Evolutionary conservation across 345 rosid genomes (phyloP).

Genomic region (Mangifera indica): DNA sequence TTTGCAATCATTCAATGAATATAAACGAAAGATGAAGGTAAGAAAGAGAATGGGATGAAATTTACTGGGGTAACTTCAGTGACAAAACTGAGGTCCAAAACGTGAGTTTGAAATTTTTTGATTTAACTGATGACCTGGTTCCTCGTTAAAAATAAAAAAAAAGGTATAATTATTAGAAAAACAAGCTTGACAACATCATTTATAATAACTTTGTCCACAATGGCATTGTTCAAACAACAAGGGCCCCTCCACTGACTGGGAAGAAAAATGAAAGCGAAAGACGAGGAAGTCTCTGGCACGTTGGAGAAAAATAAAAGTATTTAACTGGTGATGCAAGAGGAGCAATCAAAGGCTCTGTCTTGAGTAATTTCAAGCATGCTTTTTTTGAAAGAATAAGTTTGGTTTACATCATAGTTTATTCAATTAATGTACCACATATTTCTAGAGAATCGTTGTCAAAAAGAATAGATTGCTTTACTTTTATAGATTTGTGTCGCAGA

Average conservation of each 20-base stretch:
- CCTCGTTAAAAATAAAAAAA: no score
- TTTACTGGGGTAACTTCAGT: no score
- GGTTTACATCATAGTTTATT: neutral
- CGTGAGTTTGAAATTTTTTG: no score
- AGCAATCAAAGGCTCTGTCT: conserved; percentile 5
- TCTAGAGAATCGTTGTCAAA: neutral
- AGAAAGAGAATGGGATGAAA: no score
- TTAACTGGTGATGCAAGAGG: neutral
- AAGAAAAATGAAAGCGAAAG: neutral
- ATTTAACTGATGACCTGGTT: no score
- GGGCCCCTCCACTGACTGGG: neutral
- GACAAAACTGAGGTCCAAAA: no score
- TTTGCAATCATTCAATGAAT: no score
- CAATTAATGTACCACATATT: no score
- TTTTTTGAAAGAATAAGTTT: neutral
- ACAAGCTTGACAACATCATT: no score
- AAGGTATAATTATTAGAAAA: no score
- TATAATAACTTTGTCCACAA: neutral
- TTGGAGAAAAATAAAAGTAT: neutral
- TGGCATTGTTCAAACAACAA: neutral
- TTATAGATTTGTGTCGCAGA: neutral
- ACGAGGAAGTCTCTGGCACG: neutral
- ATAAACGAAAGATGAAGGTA: no score
- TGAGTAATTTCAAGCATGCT: conserved; percentile 5
- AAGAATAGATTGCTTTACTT: neutral